phyloP scores from a whole-genome alignment of 2,329 filamentous ascomycete genomes.

The Talaromyces albobiverticillius region DNA sequence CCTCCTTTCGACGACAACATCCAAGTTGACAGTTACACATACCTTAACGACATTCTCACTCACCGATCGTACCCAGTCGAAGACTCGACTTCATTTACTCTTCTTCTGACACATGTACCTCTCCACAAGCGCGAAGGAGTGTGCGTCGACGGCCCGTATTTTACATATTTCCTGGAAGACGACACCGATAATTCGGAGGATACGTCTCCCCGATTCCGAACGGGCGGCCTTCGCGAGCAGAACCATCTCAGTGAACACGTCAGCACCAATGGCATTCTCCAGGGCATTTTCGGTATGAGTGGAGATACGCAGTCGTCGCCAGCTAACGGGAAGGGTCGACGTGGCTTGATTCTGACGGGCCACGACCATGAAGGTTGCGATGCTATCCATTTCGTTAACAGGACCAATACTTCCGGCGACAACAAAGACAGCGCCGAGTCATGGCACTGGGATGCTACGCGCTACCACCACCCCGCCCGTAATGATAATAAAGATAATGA shows the following conservation, averaged over 20 bases:
- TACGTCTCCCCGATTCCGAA: slow-evolving; percentile 30
- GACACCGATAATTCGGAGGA: slow-evolving; percentile 49
- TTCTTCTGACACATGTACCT: slow-evolving; percentile 89
- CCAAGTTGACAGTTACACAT: slow-evolving; percentile 73
- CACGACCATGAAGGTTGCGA: slow-evolving; percentile 97
- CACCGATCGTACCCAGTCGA: slow-evolving; percentile 59
- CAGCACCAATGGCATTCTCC: slow-evolving; percentile 68
- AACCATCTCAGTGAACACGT: slow-evolving; percentile 77
- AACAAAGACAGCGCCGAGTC: neutral
- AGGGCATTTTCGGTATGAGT: slow-evolving; percentile 78
- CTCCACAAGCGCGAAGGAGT: slow-evolving; percentile 78
- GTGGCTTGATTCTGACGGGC: slow-evolving; percentile 80
- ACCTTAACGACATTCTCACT: slow-evolving; percentile 59
- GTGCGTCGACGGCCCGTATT: slow-evolving; percentile 81
- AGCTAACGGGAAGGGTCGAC: slow-evolving; percentile 63
- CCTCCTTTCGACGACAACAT: slow-evolving; percentile 67
- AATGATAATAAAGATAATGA: slow-evolving; percentile 3
- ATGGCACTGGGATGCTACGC: slow-evolving; percentile 37
- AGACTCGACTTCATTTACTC: slow-evolving; percentile 66
- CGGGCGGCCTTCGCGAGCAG: slow-evolving; percentile 69
- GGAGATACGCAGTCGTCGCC: slow-evolving; percentile 55
- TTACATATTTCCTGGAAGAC: slow-evolving; percentile 71
- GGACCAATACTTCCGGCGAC: slow-evolving; percentile 33
- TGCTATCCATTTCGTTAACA: slow-evolving; percentile 76
- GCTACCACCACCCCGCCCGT: slow-evolving; percentile 22